These are phyloP conservation scores for Solanum medicagineum DNA, from an alignment of 257 asterid species.

Conservation along the genomic window DNA sequence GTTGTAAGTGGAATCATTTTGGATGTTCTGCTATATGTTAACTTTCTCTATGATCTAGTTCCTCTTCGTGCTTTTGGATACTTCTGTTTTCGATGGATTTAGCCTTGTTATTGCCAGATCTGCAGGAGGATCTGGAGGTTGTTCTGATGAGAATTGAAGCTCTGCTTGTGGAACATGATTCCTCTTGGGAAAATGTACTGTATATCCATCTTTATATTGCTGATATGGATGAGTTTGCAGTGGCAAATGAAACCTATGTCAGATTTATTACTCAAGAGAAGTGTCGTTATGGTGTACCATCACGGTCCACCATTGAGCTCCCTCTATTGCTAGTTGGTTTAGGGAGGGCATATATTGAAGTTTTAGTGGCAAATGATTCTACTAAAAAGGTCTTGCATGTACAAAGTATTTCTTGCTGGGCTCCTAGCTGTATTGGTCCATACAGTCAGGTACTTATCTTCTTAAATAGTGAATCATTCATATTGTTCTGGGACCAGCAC, in stretches of 20 bases:
- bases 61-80: not conserved
- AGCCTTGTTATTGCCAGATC: constrained; percentile 32
- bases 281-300: constrained; percentile 92
- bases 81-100: not conserved
- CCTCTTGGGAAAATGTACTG: constrained; percentile 85
- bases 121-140: constrained; percentile 51
- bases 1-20: not conserved
- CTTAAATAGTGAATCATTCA: not conserved
- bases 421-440: constrained; percentile 99
- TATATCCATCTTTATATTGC: constrained; percentile 80
- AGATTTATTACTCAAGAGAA: constrained; percentile 78
- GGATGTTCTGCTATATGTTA: not conserved
- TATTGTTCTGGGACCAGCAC: not conserved
- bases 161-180: constrained; percentile 40
- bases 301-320: constrained; percentile 89
- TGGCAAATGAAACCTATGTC: constrained; percentile 69
- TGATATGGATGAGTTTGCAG: constrained; percentile 61
- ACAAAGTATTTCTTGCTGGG: constrained; percentile 97
- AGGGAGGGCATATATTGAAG: constrained; percentile 84
- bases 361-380: constrained; percentile 59
- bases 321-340: constrained; percentile 74
- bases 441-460: constrained; percentile 77
- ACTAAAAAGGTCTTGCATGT: constrained; percentile 85
- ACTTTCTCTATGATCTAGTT: not conserved
- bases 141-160: constrained; percentile 52